A percentile compares a stretch with the other conserved stretches of the same genome.
phyloP scores from a whole-genome alignment of 2,329 filamentous ascomycete genomes.

The Teratosphaeria destructans region DNA sequence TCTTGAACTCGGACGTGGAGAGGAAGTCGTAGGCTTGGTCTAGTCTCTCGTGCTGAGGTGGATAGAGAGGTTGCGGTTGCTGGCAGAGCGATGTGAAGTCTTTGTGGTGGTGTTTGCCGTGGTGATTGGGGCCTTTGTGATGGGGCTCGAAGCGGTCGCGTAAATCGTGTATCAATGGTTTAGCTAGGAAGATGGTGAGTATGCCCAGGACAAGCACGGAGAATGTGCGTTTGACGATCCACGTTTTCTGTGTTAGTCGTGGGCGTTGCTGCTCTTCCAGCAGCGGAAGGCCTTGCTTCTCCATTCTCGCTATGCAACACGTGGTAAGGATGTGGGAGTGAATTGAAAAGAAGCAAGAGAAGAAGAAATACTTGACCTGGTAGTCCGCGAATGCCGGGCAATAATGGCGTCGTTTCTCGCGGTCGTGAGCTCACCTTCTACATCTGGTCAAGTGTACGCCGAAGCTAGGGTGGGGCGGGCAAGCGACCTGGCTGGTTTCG shows the following conservation, averaged over 20 bases:
- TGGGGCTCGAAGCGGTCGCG: background rate
- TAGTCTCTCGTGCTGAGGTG: slow-evolving; percentile 15
- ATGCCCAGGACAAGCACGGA: slow-evolving; percentile 8
- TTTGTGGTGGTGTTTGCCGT: slow-evolving; percentile 1
- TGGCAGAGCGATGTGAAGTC: slow-evolving; percentile 8
- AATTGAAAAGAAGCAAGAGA: background rate
- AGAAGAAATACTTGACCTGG: background rate
- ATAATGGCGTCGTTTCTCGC: background rate
- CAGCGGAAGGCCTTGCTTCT: slow-evolving; percentile 15
- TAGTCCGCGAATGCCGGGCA: background rate
- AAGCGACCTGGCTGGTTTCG: background rate
- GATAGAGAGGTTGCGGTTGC: slow-evolving; percentile 21
- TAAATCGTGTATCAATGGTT: slow-evolving; percentile 1
- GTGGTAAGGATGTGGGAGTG: background rate
- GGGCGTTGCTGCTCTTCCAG: slow-evolving; percentile 10
- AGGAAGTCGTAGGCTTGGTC: slow-evolving; percentile 22
- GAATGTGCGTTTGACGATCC: slow-evolving; percentile 7
- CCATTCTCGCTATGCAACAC: slow-evolving; percentile 10
- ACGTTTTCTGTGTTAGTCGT: slow-evolving; percentile 5
- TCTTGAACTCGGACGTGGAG: slow-evolving; percentile 20
- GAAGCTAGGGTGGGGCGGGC: background rate
- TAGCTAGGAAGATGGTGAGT: slow-evolving; percentile 6
- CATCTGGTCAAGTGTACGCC: background rate
- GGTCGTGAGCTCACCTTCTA: background rate
- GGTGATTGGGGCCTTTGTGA: background rate